These are phyloP conservation scores for Melanopsichium pennsylvanicum DNA, from an alignment of 1,284 basidiomycete genomes.

Conservation along the genomic window DNA sequence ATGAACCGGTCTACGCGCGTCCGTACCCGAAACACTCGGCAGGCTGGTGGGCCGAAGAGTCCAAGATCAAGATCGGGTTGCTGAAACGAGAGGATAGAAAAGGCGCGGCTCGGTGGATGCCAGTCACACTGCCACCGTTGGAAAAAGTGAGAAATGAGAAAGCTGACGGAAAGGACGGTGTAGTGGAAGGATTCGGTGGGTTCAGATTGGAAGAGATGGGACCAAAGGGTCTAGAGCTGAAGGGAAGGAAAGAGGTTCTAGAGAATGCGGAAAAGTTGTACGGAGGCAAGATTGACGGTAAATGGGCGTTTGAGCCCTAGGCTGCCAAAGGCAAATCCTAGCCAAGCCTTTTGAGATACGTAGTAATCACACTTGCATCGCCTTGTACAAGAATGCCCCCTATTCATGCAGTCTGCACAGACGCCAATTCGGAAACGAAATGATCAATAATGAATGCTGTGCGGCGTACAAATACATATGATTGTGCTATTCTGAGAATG, in stretches of 20 bases:
- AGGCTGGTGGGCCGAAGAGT: slow-evolving; percentile 16
- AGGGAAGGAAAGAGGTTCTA: slow-evolving; percentile 40
- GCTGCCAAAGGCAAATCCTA: too few relatives aligned
- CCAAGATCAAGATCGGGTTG: slow-evolving; percentile 15
- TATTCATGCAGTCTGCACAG: too few relatives aligned
- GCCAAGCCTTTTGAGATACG: too few relatives aligned
- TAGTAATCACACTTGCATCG: too few relatives aligned
- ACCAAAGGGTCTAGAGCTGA: slow-evolving; percentile 39
- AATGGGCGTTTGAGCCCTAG: slow-evolving; percentile 24
- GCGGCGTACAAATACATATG: slow-evolving; percentile 1
- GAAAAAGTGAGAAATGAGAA: not conserved
- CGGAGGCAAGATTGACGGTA: slow-evolving; percentile 26
- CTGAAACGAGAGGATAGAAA: slow-evolving; percentile 26
- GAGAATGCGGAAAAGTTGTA: slow-evolving; percentile 28
- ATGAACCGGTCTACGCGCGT: slow-evolving; percentile 39
- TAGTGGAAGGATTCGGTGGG: slow-evolving; percentile 21
- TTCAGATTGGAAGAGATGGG: slow-evolving; percentile 48
- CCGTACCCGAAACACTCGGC: slow-evolving; percentile 5
- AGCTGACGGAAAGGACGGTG: not conserved
- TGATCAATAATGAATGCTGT: too few relatives aligned
- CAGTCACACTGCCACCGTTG: slow-evolving; percentile 11
- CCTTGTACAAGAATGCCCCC: too few relatives aligned
- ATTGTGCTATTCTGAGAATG: too few relatives aligned
- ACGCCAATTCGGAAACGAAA: too few relatives aligned
- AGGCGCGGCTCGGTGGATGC: slow-evolving; percentile 20